Base-by-base conservation (phyloP, 352 stramenopile species). In the Pythium guiyangense region DNA sequence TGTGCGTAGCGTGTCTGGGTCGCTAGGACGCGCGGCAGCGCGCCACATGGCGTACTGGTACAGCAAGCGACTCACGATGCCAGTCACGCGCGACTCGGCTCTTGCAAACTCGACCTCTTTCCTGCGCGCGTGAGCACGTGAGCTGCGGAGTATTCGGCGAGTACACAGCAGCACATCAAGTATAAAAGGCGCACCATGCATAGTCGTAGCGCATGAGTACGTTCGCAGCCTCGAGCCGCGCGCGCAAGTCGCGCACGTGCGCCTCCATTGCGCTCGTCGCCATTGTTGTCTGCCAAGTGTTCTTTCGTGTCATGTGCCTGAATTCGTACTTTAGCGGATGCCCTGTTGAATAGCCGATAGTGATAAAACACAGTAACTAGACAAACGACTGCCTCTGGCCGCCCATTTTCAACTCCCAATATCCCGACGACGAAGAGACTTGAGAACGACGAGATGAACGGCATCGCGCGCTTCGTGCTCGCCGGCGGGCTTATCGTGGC, bases 121-220 rank as follows among this genome's bases (percentile, higher is more conserved):
- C 81, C 81, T 91, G 44, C 20, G 12, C 6, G n/a, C n/a, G n/a
- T n/a, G n/a, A n/a, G n/a, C n/a, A n/a, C n/a, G n/a, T n/a, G n/a
- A n/a, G n/a, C n/a, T n/a, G n/a, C n/a, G n/a, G n/a, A n/a, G n/a
- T n/a, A n/a, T n/a, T 35, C 6, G 31, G 2, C 6, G 6, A 35
- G 31, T 10, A 5, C 9, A 9, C 1, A 35, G 31, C 11, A 35
- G 31, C 3, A 11, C 9, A 12, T 1, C 31, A 35, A 5, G 11
- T 35, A 9, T 35, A 10, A 5, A 9, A 35, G 31, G 11, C 67
- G 40, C 61, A 85, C 84, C 84, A 94, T 1, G 84, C 84, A 54
- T 94, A 94, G 56, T 94, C 84, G 54, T 94, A 90, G 53, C 84
- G 80, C 82, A 94, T 94, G 55, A 84, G 73, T 52, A 91, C 69